Evolutionary conservation across 163 green algal species (phyloP).

Genomic region (Trebouxiophyceae sp.): DNA sequence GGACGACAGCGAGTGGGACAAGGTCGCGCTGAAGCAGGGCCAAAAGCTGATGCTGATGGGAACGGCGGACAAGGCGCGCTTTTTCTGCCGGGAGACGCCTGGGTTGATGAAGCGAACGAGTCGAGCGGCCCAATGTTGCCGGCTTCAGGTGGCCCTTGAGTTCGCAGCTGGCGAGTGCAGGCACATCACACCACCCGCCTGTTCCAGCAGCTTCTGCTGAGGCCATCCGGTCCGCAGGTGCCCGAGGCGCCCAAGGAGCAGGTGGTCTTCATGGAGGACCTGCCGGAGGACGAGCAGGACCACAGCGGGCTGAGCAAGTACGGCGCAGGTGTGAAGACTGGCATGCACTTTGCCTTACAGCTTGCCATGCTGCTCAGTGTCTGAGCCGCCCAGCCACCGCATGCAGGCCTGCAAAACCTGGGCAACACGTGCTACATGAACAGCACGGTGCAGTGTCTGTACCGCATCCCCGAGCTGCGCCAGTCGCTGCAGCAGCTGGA

Average conservation of each 20-base stretch:
- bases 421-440: slow-evolving; percentile 99
- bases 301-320: slow-evolving; percentile 49
- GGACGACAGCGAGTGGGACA: slow-evolving; percentile 87
- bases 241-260: slow-evolving; percentile 60
- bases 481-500: slow-evolving; percentile 35
- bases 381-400: too few relatives aligned
- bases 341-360: too few relatives aligned
- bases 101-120: too few relatives aligned
- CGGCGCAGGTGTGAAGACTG: slow-evolving; percentile 49
- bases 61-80: slow-evolving; percentile 74
- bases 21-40: slow-evolving; percentile 73
- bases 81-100: too few relatives aligned
- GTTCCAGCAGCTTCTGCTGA: too few relatives aligned
- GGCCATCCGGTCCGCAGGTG: slow-evolving; percentile 23
- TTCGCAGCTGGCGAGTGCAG: too few relatives aligned
- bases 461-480: slow-evolving; percentile 74
- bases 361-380: too few relatives aligned
- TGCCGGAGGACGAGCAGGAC: slow-evolving; percentile 84
- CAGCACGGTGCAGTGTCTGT: slow-evolving; percentile 91
- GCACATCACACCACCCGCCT: too few relatives aligned
- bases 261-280: slow-evolving; percentile 87
- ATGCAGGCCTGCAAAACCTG: slow-evolving; percentile 84
- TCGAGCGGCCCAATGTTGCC: too few relatives aligned
- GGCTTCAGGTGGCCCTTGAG: too few relatives aligned
- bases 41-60: slow-evolving; percentile 96